Base-by-base conservation (phyloP, 768 basidiomycete genomes). In the Trametes villosa region DNA sequence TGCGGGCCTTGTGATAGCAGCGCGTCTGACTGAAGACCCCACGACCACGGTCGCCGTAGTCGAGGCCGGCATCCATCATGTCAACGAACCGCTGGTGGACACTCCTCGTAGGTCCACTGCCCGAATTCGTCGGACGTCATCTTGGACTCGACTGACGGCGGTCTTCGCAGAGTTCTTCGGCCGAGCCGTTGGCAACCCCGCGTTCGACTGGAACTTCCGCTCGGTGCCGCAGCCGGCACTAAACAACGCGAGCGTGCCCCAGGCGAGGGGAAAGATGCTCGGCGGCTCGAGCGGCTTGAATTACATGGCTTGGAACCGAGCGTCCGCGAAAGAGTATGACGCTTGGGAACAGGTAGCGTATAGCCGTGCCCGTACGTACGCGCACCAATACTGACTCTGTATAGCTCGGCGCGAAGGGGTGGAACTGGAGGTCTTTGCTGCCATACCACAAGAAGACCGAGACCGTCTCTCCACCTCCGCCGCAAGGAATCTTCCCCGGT, bases 241-340 rank as follows among this genome's bases (percentile, higher is more conserved):
- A 30, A 72, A 70, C 29, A 74, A 75, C 36, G 75, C 82, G 15
- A 66, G 61, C 0, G 55, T 84, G 33, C 57, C 72, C 9, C 86
- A 85, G 80, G 82, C 86, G 4, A 75, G 82, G 33, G 88, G 87
- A 30, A 85, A 82, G 70, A 83, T 84, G 54, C 75, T 89, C 9
- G 87, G 87, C 42, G 87, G 88, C 6, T 85, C 82, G 0, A 78
- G 83, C 40, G 84, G 86, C 8, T 76, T 87, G 47, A 89, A 89
- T 68, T 86, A 83, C 40, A 79, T 87, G 77, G 87, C 85, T 71
- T 75, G 81, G 64, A 77, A 84, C 47, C 77, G 82, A n/a, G 83
- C 84, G 17, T 76, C 80, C 18, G 56, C 67, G 34, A 60, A 71
- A 31, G 82, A 83, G 60, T 62, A 81, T 38, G 74, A 83, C 55